Base-by-base conservation (phyloP, 441 rosid species). In the Adansonia grandidieri region DNA sequence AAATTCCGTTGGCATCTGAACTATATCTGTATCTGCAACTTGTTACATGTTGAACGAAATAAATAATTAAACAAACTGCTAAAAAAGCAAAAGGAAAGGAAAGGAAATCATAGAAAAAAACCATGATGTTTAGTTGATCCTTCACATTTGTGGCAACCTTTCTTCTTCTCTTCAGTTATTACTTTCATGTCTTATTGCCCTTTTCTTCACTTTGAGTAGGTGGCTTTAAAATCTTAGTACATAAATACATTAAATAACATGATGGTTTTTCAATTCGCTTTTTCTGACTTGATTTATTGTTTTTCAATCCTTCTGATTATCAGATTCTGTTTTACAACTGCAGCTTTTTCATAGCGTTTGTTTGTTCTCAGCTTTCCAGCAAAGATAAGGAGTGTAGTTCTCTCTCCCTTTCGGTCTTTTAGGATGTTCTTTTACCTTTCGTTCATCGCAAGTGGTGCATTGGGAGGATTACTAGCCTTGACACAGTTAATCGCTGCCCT, bases 351-450 rank as follows among this genome's bases (percentile, higher is more conserved):
- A 79, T 20, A 80, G 61, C 77, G 42, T 79, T 88, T 80, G 73
- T 81, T 83, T 80, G 79, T 75, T 78, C 75, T 84, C 88, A 95
- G 97, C 81, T 91, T 95, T 57, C 64, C 87, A 80, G 95, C 97
- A 74, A 93, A 86, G 92, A 91, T 93, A 81, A 89, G 96, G 73
- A 90, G 94, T 76, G 98, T 93, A 88, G 99, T 95, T 82, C 93
- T 92, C 40, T 79, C 99, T 77, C 99, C 99, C 19, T 95, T 95
- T 79, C 91, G 94, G 68, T 83, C 99, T 56, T 90, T 95, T 47
- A 91, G 98, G 77, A 92, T 95, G 97, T 95, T 95, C 90, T 93
- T 95, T 79, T 95, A 95, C 84, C 89, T 90, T 10, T 91, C 98
- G 10, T 93, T 95, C 79, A 83, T 93, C 47, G 96, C 96, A 3